These are phyloP conservation scores for Hypoxylon sp. DNA, from an alignment of 2,329 filamentous ascomycete species.

Conservation along the genomic window DNA sequence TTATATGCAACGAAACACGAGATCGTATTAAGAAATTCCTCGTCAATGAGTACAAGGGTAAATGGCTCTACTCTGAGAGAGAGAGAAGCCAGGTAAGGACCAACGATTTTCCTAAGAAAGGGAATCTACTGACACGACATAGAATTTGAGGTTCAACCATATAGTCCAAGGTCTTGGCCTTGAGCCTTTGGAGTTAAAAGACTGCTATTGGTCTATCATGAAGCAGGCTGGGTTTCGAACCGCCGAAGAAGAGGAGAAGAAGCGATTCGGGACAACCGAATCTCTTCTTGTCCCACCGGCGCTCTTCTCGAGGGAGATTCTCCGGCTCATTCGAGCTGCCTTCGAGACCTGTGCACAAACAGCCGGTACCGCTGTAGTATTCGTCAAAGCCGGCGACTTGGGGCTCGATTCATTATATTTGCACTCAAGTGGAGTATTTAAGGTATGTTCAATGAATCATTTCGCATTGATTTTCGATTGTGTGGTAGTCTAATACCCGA, in stretches of 20 bases:
- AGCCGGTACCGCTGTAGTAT: neutral
- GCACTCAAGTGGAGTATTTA: neutral
- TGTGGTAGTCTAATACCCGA: neutral
- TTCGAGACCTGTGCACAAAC: slow-evolving; percentile 21
- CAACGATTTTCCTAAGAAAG: neutral
- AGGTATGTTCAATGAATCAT: slow-evolving; percentile 13
- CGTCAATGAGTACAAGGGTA: slow-evolving; percentile 26
- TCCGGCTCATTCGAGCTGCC: slow-evolving; percentile 23
- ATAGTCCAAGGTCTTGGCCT: slow-evolving; percentile 42
- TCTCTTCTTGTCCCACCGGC: neutral
- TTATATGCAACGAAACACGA: slow-evolving; percentile 22
- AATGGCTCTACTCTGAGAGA: slow-evolving; percentile 43
- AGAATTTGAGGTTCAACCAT: slow-evolving; percentile 39
- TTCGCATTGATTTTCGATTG: neutral
- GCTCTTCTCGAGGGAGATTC: slow-evolving; percentile 4
- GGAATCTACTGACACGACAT: slow-evolving; percentile 11
- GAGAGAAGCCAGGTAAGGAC: slow-evolving; percentile 43
- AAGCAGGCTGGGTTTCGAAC: slow-evolving; percentile 33
- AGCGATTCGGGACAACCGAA: slow-evolving; percentile 28
- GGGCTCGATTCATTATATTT: slow-evolving; percentile 25
- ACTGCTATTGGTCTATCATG: slow-evolving; percentile 47
- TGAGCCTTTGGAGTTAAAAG: slow-evolving; percentile 38
- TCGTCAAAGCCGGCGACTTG: slow-evolving; percentile 19
- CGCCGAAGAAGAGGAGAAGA: slow-evolving; percentile 42
- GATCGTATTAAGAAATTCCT: slow-evolving; percentile 35